phyloP scores from a whole-genome alignment of 2,329 filamentous ascomycete genomes.

The Lasiodiplodia theobromae region DNA sequence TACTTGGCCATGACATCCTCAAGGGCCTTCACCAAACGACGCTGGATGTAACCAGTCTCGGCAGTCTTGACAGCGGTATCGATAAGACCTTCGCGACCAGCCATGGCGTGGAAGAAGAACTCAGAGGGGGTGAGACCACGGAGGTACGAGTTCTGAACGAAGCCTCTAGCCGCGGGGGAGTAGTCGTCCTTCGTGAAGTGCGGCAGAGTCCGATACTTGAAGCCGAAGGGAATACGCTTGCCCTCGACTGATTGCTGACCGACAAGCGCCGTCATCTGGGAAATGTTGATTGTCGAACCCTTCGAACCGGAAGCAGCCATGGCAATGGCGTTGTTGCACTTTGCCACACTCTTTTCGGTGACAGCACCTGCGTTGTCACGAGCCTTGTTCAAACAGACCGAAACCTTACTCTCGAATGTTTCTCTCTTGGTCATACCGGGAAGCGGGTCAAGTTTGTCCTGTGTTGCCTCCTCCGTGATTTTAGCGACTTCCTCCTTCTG shows the following conservation, averaged over 20 bases:
- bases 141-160: conserved; percentile 98
- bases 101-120: conserved; percentile 99
- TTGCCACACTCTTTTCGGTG: conserved; percentile 90
- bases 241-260: conserved; percentile 98
- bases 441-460: conserved; percentile 86
- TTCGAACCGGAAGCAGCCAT: conserved; percentile 98
- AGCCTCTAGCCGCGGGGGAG: conserved; percentile 93
- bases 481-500: conserved; percentile 82
- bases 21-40: conserved; percentile 95
- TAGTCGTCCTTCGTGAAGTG: conserved; percentile 99
- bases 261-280: conserved; percentile 98
- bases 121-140: conserved; percentile 93
- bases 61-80: conserved; percentile 99
- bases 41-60: conserved; percentile 98
- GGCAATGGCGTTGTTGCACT: conserved; percentile 93
- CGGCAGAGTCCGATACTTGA: conserved; percentile 95
- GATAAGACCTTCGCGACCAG: conserved; percentile 98
- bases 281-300: conserved; percentile 98
- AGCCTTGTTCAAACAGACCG: conserved; percentile 89
- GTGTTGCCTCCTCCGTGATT: conserved; percentile 79
- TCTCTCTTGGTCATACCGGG: conserved; percentile 99
- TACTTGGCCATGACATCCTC: conserved; percentile 98
- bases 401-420: conserved; percentile 97
- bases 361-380: conserved; percentile 95
- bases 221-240: conserved; percentile 98